Conservation (phyloP, 2,329 filamentous ascomycete species). For the Fusarium nelsonii region DNA sequence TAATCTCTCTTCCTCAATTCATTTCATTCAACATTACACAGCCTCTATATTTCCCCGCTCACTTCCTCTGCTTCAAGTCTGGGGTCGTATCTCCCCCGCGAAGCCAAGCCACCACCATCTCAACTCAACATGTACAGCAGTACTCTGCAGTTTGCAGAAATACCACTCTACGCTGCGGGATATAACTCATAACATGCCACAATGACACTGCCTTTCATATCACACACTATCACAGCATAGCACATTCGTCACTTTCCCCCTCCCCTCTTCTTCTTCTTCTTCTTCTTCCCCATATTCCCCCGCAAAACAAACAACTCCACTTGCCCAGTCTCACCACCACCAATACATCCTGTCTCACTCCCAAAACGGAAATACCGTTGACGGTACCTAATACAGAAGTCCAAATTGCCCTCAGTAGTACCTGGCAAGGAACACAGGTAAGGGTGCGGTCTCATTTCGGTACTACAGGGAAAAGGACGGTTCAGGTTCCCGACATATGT, state of each 20-base stretch:
- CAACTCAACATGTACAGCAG: background rate
- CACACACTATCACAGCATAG: background rate
- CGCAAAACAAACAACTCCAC: constrained; percentile 30
- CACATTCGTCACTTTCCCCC: background rate
- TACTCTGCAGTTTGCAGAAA: background rate
- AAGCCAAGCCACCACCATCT: background rate
- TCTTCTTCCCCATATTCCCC: constrained; percentile 34
- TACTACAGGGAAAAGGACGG: background rate
- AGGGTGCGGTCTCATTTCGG: background rate
- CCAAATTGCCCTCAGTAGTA: background rate
- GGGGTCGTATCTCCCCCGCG: constrained; percentile 9
- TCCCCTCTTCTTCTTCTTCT: background rate
- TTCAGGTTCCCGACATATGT: background rate
- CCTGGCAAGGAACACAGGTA: background rate
- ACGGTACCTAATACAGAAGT: constrained; percentile 13
- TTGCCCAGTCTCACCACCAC: constrained; percentile 29
- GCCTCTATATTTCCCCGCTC: background rate
- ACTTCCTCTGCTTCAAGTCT: background rate
- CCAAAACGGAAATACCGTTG: constrained; percentile 10
- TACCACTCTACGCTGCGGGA: constrained; percentile 21
- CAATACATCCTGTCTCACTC: constrained; percentile 13
- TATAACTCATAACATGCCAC: constrained; percentile 28
- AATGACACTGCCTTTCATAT: background rate
- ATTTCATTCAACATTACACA: too few relatives aligned
- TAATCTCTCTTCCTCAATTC: background rate